Conservation (phyloP, 805 yeast species). For the Spathaspora arborariae region DNA sequence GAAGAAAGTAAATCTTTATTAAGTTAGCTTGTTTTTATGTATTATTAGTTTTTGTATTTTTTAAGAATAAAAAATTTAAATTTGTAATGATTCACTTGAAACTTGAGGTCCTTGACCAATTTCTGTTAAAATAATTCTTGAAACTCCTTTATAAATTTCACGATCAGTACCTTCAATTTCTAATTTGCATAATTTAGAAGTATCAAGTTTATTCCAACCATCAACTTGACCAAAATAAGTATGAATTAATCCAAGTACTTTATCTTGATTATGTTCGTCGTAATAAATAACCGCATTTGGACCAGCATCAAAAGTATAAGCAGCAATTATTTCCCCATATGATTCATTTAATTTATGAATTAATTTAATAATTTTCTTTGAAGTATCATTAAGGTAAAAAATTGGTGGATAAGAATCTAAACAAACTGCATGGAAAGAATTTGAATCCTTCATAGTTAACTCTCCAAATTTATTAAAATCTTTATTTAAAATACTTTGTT, state of each 20-base stretch:
- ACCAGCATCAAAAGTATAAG: slow-evolving; percentile 98
- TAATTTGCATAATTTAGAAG: slow-evolving; percentile 14
- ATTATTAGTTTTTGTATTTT: neutral
- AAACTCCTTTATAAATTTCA: slow-evolving; percentile 65
- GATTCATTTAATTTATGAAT: slow-evolving; percentile 72
- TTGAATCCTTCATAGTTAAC: slow-evolving; percentile 93
- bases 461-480: slow-evolving; percentile 82
- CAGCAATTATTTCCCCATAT: slow-evolving; percentile 73
- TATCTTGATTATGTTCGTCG: slow-evolving; percentile 67
- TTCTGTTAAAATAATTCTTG: slow-evolving; percentile 76
- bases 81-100: slow-evolving; percentile 45
- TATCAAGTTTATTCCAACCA: slow-evolving; percentile 59
- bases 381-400: slow-evolving; percentile 88
- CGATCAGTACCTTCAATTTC: slow-evolving; percentile 42
- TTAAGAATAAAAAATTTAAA: neutral
- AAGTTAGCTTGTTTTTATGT: neutral
- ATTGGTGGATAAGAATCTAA: slow-evolving; percentile 94
- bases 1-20: neutral
- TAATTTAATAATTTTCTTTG: slow-evolving; percentile 73
- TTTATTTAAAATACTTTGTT: slow-evolving; percentile 62
- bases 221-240: slow-evolving; percentile 52
- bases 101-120: slow-evolving; percentile 87
- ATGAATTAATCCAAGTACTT: slow-evolving; percentile 67
- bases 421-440: slow-evolving; percentile 98
- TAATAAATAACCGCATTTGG: slow-evolving; percentile 97